Percentiles rank a stretch among this genome's conserved stretches.
Evolutionary conservation across 768 basidiomycete genomes (phyloP).

Genomic region (Pisolithus sp.): DNA sequence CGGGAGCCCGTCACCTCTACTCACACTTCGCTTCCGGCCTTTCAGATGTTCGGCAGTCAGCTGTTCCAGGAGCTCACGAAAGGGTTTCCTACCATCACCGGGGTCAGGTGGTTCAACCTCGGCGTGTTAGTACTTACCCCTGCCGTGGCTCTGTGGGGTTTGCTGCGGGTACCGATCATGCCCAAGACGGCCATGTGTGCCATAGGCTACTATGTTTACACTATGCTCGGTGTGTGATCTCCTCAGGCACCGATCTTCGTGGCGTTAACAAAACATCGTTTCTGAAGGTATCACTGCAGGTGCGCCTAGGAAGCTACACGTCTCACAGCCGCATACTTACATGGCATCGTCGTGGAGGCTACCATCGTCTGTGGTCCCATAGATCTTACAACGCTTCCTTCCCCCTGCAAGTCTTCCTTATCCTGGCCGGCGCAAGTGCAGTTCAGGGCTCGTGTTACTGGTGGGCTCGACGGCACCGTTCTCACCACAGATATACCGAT

Average conservation of each 20-base stretch:
- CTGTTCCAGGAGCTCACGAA: constrained; percentile 12
- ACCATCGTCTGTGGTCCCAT: constrained; percentile 85
- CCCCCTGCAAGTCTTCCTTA: constrained; percentile 65
- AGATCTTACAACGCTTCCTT: constrained; percentile 71
- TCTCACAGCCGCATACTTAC: neutral
- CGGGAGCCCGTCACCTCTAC: constrained; percentile 7
- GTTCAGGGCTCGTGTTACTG: constrained; percentile 84
- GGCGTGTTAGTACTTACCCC: constrained; percentile 66
- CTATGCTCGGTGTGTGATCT: constrained; percentile 64
- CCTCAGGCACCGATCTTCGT: constrained; percentile 3
- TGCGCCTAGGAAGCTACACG: constrained; percentile 8
- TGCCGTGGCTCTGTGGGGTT: constrained; percentile 61
- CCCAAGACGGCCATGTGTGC: constrained; percentile 55
- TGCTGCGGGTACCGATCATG: constrained; percentile 40
- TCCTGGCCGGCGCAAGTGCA: constrained; percentile 72
- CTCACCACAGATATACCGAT: constrained; percentile 81
- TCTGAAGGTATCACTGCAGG: constrained; percentile 47
- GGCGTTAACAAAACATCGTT: constrained; percentile 7
- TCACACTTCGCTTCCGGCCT: neutral
- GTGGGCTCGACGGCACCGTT: constrained; percentile 82
- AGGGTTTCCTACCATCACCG: constrained; percentile 43
- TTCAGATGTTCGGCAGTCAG: constrained; percentile 8
- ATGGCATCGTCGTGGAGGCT: constrained; percentile 37
- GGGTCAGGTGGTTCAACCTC: constrained; percentile 76
- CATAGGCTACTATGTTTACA: constrained; percentile 71